A percentile compares a stretch with the other conserved stretches of the same genome.
phyloP scores from a whole-genome alignment of 1,139 yeast genomes.

The Yamadazyma sp. region DNA sequence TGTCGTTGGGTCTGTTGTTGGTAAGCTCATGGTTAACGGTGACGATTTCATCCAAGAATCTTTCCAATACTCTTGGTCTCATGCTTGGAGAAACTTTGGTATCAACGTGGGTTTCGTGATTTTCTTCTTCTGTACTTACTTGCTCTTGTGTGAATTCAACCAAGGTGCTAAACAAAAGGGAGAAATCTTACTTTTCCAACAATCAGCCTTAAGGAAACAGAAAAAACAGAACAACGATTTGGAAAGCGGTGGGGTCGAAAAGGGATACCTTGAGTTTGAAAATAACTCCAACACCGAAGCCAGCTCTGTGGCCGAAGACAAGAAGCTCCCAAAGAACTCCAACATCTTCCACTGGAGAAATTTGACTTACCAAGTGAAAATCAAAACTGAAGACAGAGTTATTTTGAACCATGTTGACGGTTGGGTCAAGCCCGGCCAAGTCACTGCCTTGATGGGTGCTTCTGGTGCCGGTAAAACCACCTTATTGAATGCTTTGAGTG shows the following conservation, averaged over 20 bases:
- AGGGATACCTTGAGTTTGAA: slow-evolving; percentile 6
- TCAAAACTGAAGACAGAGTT: slow-evolving; percentile 54
- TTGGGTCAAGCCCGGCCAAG: slow-evolving; percentile 68
- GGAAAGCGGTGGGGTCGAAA: slow-evolving; percentile 15
- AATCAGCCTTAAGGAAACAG: slow-evolving; percentile 22
- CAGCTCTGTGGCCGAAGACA: slow-evolving; percentile 5
- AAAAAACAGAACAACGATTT: slow-evolving; percentile 12
- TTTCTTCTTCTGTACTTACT: slow-evolving; percentile 56
- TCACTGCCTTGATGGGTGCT: slow-evolving; percentile 68
- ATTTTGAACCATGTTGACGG: slow-evolving; percentile 74
- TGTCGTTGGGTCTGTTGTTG: slow-evolving; percentile 64
- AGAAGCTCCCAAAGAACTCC: slow-evolving; percentile 11
- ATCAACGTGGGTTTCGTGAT: slow-evolving; percentile 56
- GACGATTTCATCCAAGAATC: slow-evolving; percentile 50
- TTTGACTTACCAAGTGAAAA: slow-evolving; percentile 70
- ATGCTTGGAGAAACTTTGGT: slow-evolving; percentile 87
- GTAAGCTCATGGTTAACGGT: slow-evolving; percentile 56
- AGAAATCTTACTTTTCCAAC: slow-evolving; percentile 71
- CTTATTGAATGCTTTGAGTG: slow-evolving; percentile 67
- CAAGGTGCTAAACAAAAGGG: slow-evolving; percentile 83
- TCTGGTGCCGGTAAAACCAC: slow-evolving; percentile 91
- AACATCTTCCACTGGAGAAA: slow-evolving; percentile 78
- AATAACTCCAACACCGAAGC: background rate
- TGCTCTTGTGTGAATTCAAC: slow-evolving; percentile 61
- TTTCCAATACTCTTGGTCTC: slow-evolving; percentile 51